Evolutionary conservation across 148 eudicot species (phyloP).

Genomic region (Fagopyrum homotropicum): DNA sequence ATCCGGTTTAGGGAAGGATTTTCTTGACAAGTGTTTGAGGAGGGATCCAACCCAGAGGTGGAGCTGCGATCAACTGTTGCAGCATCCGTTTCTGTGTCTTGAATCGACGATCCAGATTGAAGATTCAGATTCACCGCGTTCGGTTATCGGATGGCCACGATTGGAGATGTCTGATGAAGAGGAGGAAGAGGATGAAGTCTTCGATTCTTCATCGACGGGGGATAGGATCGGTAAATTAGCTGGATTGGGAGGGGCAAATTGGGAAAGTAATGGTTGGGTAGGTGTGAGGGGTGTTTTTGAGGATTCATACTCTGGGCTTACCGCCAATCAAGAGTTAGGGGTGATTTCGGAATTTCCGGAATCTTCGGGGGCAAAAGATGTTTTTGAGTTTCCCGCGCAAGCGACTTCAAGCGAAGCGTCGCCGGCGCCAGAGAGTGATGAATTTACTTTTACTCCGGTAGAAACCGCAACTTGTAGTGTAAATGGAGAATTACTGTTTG

Average conservation of each 20-base stretch:
- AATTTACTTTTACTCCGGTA: neutral
- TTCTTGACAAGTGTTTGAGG: conserved; percentile 51
- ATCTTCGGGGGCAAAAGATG: neutral
- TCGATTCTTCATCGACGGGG: neutral
- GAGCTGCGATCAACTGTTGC: conserved; percentile 65
- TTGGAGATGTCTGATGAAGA: conserved; percentile 27
- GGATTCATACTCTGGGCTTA: neutral
- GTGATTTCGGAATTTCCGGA: neutral
- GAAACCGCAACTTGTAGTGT: neutral
- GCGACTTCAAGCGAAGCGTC: neutral
- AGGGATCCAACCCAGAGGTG: conserved; percentile 38
- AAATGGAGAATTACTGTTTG: neutral
- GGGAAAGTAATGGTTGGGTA: conserved; percentile 78
- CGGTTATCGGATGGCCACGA: conserved; percentile 45
- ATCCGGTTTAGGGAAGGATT: conserved; percentile 40
- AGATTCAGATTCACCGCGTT: conserved; percentile 38
- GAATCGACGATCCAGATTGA: conserved; percentile 4
- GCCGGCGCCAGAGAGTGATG: neutral
- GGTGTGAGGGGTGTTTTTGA: conserved; percentile 32
- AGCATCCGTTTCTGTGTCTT: conserved; percentile 46
- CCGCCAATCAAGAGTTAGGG: conserved; percentile 4
- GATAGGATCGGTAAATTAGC: conserved; percentile 43
- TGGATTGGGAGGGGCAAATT: conserved; percentile 33
- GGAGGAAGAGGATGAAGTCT: conserved; percentile 21
- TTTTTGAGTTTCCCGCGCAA: neutral